Conservation (phyloP, 2,329 filamentous ascomycete species). For the Clonostachys solani region DNA sequence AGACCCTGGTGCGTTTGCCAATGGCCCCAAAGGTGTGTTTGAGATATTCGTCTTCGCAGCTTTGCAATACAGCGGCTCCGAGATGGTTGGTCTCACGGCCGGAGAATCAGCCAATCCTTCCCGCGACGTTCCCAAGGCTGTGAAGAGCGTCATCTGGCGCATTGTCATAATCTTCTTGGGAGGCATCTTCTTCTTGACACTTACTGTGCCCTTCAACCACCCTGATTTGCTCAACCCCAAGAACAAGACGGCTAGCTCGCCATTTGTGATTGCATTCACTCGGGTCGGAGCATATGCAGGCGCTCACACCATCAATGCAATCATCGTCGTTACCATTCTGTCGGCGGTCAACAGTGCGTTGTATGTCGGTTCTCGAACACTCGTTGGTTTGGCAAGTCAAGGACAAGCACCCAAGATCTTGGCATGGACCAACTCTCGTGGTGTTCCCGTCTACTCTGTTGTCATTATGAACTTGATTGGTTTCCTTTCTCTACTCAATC, state of each 20-base stretch:
- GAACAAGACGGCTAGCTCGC: constrained; percentile 63
- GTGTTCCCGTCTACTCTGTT: constrained; percentile 58
- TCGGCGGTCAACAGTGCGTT: constrained; percentile 73
- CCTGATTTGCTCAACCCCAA: constrained; percentile 55
- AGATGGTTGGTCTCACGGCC: constrained; percentile 58
- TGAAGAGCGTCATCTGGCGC: constrained; percentile 57
- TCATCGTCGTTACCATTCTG: constrained; percentile 70
- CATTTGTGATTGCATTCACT: constrained; percentile 70
- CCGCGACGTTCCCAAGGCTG: constrained; percentile 50
- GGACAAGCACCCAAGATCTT: constrained; percentile 67
- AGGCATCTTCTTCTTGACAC: constrained; percentile 68
- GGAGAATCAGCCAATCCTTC: constrained; percentile 56
- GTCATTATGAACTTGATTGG: constrained; percentile 68
- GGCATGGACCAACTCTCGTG: constrained; percentile 61
- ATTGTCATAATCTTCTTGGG: constrained; percentile 65
- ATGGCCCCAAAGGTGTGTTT: constrained; percentile 63
- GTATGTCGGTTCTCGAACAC: constrained; percentile 71
- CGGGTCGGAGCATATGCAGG: constrained; percentile 69
- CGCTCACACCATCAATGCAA: constrained; percentile 73
- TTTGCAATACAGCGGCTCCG: constrained; percentile 67
- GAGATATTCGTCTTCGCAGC: constrained; percentile 66
- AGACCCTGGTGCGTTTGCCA: constrained; percentile 63
- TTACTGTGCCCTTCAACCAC: constrained; percentile 69
- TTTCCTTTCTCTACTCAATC: constrained; percentile 70
- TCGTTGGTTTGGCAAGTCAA: constrained; percentile 72